Evolutionary conservation across 2,329 filamentous ascomycete genomes (phyloP).

Genomic region (Fonsecaea multimorphosa): DNA sequence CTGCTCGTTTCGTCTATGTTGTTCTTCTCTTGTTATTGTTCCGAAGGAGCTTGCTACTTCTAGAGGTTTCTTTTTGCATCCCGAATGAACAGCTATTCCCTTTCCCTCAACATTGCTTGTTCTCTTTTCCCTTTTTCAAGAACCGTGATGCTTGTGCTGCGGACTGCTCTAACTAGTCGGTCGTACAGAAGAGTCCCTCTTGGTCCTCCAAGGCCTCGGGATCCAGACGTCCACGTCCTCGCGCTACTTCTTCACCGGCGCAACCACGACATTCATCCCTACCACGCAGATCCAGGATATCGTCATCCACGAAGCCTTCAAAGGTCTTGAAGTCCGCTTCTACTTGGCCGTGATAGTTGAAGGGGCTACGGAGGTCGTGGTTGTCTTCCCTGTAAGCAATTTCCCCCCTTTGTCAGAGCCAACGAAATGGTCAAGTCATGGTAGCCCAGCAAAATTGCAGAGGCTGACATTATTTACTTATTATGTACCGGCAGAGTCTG

Average conservation of each 20-base stretch:
- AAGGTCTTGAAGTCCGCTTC: conserved; percentile 86
- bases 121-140: conserved; percentile 13
- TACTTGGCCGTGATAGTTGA: conserved; percentile 90
- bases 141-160: neutral
- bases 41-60: neutral
- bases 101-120: conserved; percentile 52
- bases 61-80: neutral
- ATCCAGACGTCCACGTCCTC: conserved; percentile 83
- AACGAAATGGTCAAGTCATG: conserved; percentile 3
- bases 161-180: conserved; percentile 43
- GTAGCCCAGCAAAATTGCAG: neutral
- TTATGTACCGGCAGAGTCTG: conserved; percentile 60
- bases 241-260: conserved; percentile 67
- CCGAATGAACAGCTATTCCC: conserved; percentile 26
- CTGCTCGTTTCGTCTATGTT: conserved; percentile 21
- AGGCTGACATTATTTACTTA: conserved; percentile 2
- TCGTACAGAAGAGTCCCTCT: conserved; percentile 76
- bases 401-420: neutral
- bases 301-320: conserved; percentile 92
- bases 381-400: conserved; percentile 82
- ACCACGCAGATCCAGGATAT: conserved; percentile 92
- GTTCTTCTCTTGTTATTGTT: neutral
- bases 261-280: conserved; percentile 79
- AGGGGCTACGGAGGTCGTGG: conserved; percentile 83
- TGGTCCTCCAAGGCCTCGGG: conserved; percentile 86